phyloP scores from a whole-genome alignment of 129 eudicot genomes.

The Helianthus tuberosus region DNA sequence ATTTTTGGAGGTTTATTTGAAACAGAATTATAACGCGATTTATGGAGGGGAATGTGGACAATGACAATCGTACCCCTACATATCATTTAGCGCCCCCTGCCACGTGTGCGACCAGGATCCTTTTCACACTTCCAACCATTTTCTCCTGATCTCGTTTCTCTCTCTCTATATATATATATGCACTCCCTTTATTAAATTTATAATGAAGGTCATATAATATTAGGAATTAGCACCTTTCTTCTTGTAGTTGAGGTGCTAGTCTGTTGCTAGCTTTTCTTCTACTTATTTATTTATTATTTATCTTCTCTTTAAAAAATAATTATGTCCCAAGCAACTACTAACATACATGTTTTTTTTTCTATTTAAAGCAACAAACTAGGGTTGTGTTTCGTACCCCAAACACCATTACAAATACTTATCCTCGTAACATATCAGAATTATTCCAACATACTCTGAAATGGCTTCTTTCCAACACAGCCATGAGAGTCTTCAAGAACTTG shows the following conservation, averaged over 20 bases:
- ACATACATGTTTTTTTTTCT: slow-evolving; percentile 3
- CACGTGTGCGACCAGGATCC: too few species aligned
- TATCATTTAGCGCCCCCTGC: too few species aligned
- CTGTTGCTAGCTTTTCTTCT: not conserved
- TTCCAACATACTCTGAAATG: slow-evolving; percentile 19
- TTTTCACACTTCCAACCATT: too few species aligned
- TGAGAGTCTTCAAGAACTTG: slow-evolving; percentile 49
- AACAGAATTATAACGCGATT: too few species aligned
- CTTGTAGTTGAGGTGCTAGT: not conserved
- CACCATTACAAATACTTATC: slow-evolving; percentile 2
- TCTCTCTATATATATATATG: too few species aligned
- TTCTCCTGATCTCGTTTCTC: too few species aligned
- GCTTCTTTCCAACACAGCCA: slow-evolving; percentile 24
- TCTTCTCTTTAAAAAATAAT: not conserved
- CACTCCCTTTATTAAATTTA: too few species aligned
- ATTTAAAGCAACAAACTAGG: slow-evolving; percentile 15
- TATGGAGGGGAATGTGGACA: too few species aligned
- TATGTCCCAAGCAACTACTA: not conserved
- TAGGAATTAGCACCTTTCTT: not conserved
- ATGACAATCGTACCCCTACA: too few species aligned
- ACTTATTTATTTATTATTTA: not conserved
- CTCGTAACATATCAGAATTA: slow-evolving; percentile 3
- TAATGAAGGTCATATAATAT: too few species aligned
- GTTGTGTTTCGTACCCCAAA: not conserved
- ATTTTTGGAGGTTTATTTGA: too few species aligned